Conservation (phyloP, 148 eudicot genomes). For the Rhododendron ferrugineum region DNA sequence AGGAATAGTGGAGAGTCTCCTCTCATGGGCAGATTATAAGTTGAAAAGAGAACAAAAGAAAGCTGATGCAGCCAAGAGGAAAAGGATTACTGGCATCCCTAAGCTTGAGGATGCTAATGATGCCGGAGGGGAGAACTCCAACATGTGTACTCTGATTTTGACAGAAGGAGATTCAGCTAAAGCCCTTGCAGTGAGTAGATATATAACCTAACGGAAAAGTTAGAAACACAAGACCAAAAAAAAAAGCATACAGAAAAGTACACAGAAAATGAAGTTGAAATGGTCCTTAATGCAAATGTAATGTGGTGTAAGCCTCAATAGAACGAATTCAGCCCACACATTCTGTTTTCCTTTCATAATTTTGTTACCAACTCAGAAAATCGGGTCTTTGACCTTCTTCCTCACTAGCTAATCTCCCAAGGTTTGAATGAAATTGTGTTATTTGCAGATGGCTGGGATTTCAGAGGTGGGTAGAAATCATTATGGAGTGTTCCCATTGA, state of each 20-base stretch:
- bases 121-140: constrained; percentile 65
- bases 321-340: too few species aligned
- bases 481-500: constrained; percentile 91
- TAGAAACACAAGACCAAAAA: too few species aligned
- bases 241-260: too few species aligned
- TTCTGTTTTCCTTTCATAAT: too few species aligned
- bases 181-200: constrained; percentile 68
- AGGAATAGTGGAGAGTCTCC: constrained; percentile 60
- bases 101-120: constrained; percentile 84
- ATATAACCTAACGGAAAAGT: too few species aligned
- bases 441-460: constrained; percentile 69
- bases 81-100: constrained; percentile 44
- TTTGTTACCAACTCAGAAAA: too few species aligned
- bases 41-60: constrained; percentile 45
- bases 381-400: too few species aligned
- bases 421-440: constrained; percentile 14
- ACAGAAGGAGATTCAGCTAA: constrained; percentile 99
- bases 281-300: too few species aligned
- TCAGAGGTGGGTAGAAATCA: constrained; percentile 57
- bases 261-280: too few species aligned
- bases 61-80: constrained; percentile 72
- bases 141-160: constrained; percentile 74
- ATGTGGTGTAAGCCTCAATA: too few species aligned
- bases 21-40: constrained; percentile 80
- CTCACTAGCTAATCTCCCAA: too few species aligned